These are phyloP conservation scores for Gossypium turneri DNA, from an alignment of 345 rosid genomes.

Conservation along the genomic window DNA sequence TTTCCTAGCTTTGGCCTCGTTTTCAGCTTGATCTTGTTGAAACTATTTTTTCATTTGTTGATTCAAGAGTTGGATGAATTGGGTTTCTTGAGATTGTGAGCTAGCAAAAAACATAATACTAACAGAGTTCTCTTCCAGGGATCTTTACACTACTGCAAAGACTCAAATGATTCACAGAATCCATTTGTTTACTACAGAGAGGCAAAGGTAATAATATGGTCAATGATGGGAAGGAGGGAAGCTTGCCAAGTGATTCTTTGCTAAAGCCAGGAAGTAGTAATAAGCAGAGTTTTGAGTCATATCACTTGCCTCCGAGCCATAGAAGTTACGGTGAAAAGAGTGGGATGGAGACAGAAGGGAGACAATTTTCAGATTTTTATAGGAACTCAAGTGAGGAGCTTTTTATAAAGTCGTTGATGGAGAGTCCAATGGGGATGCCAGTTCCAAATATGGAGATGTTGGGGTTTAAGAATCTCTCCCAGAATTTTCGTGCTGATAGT, in stretches of 20 bases:
- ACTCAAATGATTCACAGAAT: neutral
- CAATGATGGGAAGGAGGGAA: constrained; percentile 24
- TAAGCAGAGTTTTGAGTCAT: constrained; percentile 17
- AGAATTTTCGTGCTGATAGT: constrained; percentile 50
- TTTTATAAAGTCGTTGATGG: constrained; percentile 63
- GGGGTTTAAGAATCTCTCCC: constrained; percentile 56
- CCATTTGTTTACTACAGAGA: neutral
- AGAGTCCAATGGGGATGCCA: constrained; percentile 46
- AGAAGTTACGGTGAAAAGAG: constrained; percentile 27
- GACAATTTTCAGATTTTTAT: constrained; percentile 41
- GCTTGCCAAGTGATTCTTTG: constrained; percentile 12
- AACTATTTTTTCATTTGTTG: neutral
- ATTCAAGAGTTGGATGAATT: neutral
- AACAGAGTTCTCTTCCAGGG: neutral
- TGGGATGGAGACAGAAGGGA: constrained; percentile 44
- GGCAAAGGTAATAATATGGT: constrained; percentile 21
- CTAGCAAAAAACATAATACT: neutral
- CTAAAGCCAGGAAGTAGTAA: constrained; percentile 12
- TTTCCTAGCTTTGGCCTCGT: neutral
- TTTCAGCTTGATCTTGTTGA: neutral
- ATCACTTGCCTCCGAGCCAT: constrained; percentile 13
- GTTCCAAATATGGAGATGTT: constrained; percentile 54
- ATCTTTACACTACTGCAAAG: neutral
- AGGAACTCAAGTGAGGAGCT: constrained; percentile 66
- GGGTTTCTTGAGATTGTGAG: neutral